Conservation (phyloP, 2,329 filamentous ascomycete species). For the Verruconis gallopava region DNA sequence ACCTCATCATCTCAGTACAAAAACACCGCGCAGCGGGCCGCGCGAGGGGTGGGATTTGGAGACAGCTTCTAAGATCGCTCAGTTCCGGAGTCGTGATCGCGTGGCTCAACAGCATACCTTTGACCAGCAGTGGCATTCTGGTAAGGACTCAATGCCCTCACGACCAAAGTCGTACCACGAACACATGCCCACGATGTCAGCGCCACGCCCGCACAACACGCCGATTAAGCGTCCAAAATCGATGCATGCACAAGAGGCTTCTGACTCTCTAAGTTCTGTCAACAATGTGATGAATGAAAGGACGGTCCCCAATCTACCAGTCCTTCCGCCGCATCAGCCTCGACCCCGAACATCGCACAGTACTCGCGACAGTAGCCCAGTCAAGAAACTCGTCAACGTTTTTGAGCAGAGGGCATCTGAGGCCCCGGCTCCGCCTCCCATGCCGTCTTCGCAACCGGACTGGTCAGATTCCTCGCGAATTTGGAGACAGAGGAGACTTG, state of each 20-base stretch:
- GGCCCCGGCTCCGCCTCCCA: constrained; percentile 1
- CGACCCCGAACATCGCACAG: not conserved
- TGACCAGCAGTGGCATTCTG: too few relatives aligned
- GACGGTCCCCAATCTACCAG: not conserved
- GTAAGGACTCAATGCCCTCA: not conserved
- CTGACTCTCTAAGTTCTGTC: not conserved
- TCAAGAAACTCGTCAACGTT: constrained; percentile 4
- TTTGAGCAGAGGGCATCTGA: constrained; percentile 2
- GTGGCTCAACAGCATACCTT: constrained; percentile 4
- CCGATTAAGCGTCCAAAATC: not conserved
- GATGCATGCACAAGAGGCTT: not conserved
- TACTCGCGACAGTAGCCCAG: constrained; percentile 1
- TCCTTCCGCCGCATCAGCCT: not conserved
- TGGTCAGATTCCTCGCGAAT: constrained; percentile 19
- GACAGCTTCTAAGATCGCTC: constrained; percentile 23
- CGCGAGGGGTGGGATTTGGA: constrained; percentile 23
- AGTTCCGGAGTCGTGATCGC: constrained; percentile 23
- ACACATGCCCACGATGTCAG: not conserved
- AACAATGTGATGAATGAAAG: not conserved
- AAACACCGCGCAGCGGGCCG: constrained; percentile 19
- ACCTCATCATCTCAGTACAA: constrained; percentile 23
- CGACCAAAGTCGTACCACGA: constrained; percentile 3
- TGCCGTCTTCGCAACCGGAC: constrained; percentile 9
- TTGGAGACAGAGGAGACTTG: constrained; percentile 20
- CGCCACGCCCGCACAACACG: not conserved